Percentiles rank a stretch among this genome's conserved stretches.
phyloP scores from a whole-genome alignment of 2,329 filamentous ascomycete species.

The Neophaeococcomyces aloes region DNA sequence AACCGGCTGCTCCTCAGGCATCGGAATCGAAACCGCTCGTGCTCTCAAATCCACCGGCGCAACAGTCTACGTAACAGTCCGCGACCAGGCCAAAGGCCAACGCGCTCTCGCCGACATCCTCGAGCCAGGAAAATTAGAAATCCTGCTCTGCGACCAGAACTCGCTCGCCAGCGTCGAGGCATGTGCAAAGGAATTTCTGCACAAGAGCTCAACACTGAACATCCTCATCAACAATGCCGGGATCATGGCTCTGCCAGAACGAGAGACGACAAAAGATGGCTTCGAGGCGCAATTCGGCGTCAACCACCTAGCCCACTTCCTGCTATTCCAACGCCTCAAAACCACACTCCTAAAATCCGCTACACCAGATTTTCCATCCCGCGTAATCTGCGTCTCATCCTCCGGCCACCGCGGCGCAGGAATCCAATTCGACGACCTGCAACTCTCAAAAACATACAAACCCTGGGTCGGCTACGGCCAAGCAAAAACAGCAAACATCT shows the following conservation, averaged over 20 bases:
- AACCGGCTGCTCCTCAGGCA: slow-evolving; percentile 31
- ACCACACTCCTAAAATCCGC: slow-evolving; percentile 29
- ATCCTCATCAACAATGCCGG: slow-evolving; percentile 15
- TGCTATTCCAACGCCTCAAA: slow-evolving; percentile 43
- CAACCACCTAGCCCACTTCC: slow-evolving; percentile 32
- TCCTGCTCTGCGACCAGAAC: slow-evolving; percentile 27
- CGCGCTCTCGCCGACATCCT: slow-evolving; percentile 21
- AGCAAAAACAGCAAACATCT: slow-evolving; percentile 43
- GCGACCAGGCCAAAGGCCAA: slow-evolving; percentile 28
- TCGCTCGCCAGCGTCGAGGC: slow-evolving; percentile 25
- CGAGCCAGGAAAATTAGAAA: slow-evolving; percentile 20
- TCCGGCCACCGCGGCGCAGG: slow-evolving; percentile 31
- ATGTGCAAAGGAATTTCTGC: slow-evolving; percentile 21
- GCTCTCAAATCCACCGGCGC: slow-evolving; percentile 31
- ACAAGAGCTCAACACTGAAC: slow-evolving; percentile 9
- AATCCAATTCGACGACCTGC: slow-evolving; percentile 30
- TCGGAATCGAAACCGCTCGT: slow-evolving; percentile 31
- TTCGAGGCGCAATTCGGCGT: slow-evolving; percentile 41
- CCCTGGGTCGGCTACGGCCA: slow-evolving; percentile 36
- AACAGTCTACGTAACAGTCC: slow-evolving; percentile 28
- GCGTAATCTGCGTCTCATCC: slow-evolving; percentile 40
- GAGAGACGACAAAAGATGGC: slow-evolving; percentile 29
- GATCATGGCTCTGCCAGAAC: slow-evolving; percentile 4
- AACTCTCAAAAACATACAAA: slow-evolving; percentile 30
- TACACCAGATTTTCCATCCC: slow-evolving; percentile 32